Conservation (phyloP, 225 moss, liverwort and hornwort species). For the Physcomitrium patens region DNA sequence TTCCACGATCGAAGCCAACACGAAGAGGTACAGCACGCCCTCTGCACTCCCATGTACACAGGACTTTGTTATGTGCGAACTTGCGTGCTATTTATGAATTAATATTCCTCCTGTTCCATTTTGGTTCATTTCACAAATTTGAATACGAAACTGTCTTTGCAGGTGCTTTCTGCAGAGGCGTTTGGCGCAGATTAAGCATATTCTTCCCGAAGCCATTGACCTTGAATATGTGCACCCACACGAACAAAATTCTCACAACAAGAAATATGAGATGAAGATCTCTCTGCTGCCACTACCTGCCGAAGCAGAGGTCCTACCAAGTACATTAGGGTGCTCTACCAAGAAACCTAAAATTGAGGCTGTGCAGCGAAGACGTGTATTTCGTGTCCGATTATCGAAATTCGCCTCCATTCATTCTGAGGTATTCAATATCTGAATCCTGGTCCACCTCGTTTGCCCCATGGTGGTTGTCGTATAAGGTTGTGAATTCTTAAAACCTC, state of each 20-base stretch:
- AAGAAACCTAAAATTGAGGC: conserved; percentile 69
- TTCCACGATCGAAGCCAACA: conserved; percentile 87
- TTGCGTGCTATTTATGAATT: background rate
- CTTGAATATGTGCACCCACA: conserved; percentile 78
- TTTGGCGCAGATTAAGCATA: conserved; percentile 82
- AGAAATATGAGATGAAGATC: conserved; percentile 81
- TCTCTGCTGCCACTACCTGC: conserved; percentile 56
- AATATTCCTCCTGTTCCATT: background rate
- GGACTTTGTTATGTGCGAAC: too few relatives aligned
- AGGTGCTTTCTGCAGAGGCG: conserved; percentile 85
- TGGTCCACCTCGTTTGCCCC: background rate
- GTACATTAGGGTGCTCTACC: conserved; percentile 34
- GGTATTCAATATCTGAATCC: conserved; percentile 25
- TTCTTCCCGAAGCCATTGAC: conserved; percentile 75
- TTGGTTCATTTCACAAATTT: background rate
- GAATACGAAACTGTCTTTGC: conserved; percentile 2
- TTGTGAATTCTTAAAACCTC: background rate
- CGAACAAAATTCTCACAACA: conserved; percentile 71
- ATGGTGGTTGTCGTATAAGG: too few relatives aligned
- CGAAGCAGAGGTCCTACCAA: conserved; percentile 38
- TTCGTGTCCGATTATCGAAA: conserved; percentile 62
- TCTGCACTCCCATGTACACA: too few relatives aligned
- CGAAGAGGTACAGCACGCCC: conserved; percentile 55
- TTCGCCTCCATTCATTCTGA: conserved; percentile 58
- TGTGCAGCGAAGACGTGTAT: conserved; percentile 67